Base-by-base conservation (phyloP, 192 early-diverging fungal genomes). In the Rhizoclosmatium globosum region DNA sequence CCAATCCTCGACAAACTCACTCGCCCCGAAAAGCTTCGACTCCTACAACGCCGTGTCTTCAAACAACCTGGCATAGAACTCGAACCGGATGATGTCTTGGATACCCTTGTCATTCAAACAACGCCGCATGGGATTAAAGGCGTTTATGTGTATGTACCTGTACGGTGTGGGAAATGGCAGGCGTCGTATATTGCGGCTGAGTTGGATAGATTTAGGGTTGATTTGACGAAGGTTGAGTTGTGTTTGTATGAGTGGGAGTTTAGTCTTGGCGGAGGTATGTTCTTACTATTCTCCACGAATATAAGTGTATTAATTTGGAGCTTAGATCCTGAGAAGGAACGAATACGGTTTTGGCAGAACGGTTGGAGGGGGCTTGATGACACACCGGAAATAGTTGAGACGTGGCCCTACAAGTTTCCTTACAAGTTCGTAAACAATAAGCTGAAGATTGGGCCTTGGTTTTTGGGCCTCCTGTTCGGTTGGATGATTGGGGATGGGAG, bases 131-230 rank as follows among this genome's bases (percentile, higher is more conserved):
- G 19, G 6, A 13, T 17, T 7, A 6, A 19, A n/a, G 62, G 23
- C 23, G 62, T 64, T 58, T 6, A 6, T 3, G 41, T 61, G 46
- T 75, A 66, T 45, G 44, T 23, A 23, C 64, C 64, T 9, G 23
- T 41, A 21, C 6, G 9, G 13, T 76, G 59, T 39, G 31, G 60
- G 46, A 65, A 76, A 39, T 62, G 74, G 64, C 74, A 76, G 62
- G 74, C 76, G 42, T 77, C 70, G 7, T 72, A 77, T 23, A 53
- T 77, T 77, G 76, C 64, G 4, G 76, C 76, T 6, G 76, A 77
- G 41, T 2, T 68, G 9, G 76, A 77, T 56, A 42, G 46, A 65
- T 15, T 39, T 50, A 21, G 76, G 7, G 11, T 6, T 2, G n/a
- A 21, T 6, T 61, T 77, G 2, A 77, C 76, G 21, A 47, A 38